Evolutionary conservation across 2,329 filamentous ascomycete species (phyloP).

Genomic region (Westerdykella aurantiaca): DNA sequence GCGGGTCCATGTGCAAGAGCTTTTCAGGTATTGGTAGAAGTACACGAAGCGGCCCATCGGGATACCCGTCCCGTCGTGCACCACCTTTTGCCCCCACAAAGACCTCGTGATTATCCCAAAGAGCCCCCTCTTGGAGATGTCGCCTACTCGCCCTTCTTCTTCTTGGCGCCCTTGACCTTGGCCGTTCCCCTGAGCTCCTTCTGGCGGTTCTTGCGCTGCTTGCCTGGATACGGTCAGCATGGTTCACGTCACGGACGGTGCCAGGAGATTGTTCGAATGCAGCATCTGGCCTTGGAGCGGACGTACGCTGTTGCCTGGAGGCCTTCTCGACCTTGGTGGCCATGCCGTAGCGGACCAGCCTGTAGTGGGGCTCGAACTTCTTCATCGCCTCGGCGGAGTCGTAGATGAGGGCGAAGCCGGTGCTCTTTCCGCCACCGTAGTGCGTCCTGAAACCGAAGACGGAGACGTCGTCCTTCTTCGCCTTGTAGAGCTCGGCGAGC

Average conservation of each 20-base stretch:
- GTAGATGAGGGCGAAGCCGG: slow-evolving; percentile 97
- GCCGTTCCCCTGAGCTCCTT: slow-evolving; percentile 98
- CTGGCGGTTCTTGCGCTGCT: slow-evolving; percentile 99
- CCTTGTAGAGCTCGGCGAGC: slow-evolving; percentile 95
- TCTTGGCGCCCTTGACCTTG: slow-evolving; percentile 93
- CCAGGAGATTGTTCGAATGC: slow-evolving; percentile 6
- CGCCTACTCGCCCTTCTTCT: slow-evolving; percentile 71
- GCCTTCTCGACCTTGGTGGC: slow-evolving; percentile 95
- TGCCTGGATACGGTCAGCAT: slow-evolving; percentile 61
- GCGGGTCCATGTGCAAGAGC: slow-evolving; percentile 32
- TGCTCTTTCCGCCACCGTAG: slow-evolving; percentile 99
- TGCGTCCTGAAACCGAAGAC: slow-evolving; percentile 98
- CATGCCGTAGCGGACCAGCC: slow-evolving; percentile 87
- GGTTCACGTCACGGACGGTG: slow-evolving; percentile 5
- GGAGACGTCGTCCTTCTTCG: slow-evolving; percentile 92
- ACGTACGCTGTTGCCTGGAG: slow-evolving; percentile 98
- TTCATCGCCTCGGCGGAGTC: slow-evolving; percentile 97
- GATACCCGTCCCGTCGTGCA: slow-evolving; percentile 33
- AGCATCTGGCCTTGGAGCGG: neutral
- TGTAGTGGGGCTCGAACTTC: slow-evolving; percentile 99
- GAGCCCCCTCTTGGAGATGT: slow-evolving; percentile 19
- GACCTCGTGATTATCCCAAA: slow-evolving; percentile 27
- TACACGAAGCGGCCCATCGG: slow-evolving; percentile 32
- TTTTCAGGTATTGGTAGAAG: slow-evolving; percentile 37
- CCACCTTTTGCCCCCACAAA: slow-evolving; percentile 28